Evolutionary conservation across 768 basidiomycete genomes (phyloP).

Genomic region (Boletus coccyginus): DNA sequence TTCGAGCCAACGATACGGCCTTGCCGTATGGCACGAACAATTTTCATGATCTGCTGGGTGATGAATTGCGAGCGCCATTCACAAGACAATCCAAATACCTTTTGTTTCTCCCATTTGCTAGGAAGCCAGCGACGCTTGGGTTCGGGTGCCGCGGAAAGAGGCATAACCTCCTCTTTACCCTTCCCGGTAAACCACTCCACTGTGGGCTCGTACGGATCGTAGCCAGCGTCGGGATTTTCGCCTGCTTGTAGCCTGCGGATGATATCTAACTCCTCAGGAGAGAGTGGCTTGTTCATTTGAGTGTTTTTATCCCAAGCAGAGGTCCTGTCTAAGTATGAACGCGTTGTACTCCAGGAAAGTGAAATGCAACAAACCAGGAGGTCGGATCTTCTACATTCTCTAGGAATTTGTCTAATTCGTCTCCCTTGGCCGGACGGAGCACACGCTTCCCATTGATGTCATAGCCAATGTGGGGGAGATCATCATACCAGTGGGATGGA

Average conservation of each 20-base stretch:
- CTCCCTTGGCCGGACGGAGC: constrained; percentile 89
- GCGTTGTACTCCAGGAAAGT: neutral
- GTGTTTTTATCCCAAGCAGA: constrained; percentile 88
- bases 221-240: constrained; percentile 87
- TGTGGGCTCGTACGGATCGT: constrained; percentile 92
- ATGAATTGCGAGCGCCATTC: constrained; percentile 1
- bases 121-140: constrained; percentile 96
- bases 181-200: constrained; percentile 97
- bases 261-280: constrained; percentile 90
- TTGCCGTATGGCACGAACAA: constrained; percentile 95
- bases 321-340: constrained; percentile 53
- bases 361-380: constrained; percentile 60
- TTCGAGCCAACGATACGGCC: constrained; percentile 91
- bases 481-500: constrained; percentile 99
- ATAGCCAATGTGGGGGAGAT: constrained; percentile 98
- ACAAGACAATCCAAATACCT: constrained; percentile 47
- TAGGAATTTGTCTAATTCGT: constrained; percentile 96
- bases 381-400: constrained; percentile 89
- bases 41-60: constrained; percentile 89
- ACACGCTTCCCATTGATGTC: constrained; percentile 93
- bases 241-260: constrained; percentile 86
- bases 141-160: constrained; percentile 85
- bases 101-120: constrained; percentile 99
- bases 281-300: constrained; percentile 82
- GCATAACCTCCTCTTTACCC: constrained; percentile 94